Evolutionary conservation across 2,329 filamentous ascomycete species (phyloP).

Genomic region (Spiromastix sp.): DNA sequence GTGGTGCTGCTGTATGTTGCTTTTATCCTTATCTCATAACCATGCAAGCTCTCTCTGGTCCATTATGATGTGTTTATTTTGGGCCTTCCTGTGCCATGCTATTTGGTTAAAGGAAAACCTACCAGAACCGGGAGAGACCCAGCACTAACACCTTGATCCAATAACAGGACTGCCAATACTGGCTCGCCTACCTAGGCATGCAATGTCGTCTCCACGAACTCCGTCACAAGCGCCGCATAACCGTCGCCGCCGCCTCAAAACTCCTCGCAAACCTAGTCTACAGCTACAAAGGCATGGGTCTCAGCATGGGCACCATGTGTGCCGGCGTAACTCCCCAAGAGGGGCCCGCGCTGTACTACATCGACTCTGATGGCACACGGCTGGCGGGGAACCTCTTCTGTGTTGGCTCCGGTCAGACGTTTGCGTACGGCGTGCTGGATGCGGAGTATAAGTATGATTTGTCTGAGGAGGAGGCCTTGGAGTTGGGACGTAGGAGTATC

Average conservation of each 20-base stretch:
- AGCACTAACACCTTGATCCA: too few relatives aligned
- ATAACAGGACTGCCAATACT: slow-evolving; percentile 91
- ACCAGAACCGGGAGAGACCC: too few relatives aligned
- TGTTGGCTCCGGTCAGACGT: slow-evolving; percentile 95
- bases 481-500: slow-evolving; percentile 85
- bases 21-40: not conserved
- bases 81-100: too few relatives aligned
- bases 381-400: slow-evolving; percentile 94
- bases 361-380: slow-evolving; percentile 92
- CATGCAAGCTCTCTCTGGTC: too few relatives aligned
- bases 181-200: slow-evolving; percentile 97
- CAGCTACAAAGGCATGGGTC: slow-evolving; percentile 95
- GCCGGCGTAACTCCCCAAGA: slow-evolving; percentile 88
- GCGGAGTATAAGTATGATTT: slow-evolving; percentile 90
- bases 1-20: slow-evolving; percentile 73
- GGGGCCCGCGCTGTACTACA: slow-evolving; percentile 95
- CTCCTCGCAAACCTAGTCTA: slow-evolving; percentile 98
- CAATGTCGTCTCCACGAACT: slow-evolving; percentile 99
- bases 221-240: slow-evolving; percentile 97
- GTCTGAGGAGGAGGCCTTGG: slow-evolving; percentile 75
- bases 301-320: slow-evolving; percentile 99
- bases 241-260: slow-evolving; percentile 92
- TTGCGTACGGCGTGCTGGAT: slow-evolving; percentile 95
- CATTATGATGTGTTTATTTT: too few relatives aligned
- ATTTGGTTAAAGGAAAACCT: too few relatives aligned